phyloP scores from a whole-genome alignment of 371 early-diverging fungal species.

The Mortierella sp. region DNA sequence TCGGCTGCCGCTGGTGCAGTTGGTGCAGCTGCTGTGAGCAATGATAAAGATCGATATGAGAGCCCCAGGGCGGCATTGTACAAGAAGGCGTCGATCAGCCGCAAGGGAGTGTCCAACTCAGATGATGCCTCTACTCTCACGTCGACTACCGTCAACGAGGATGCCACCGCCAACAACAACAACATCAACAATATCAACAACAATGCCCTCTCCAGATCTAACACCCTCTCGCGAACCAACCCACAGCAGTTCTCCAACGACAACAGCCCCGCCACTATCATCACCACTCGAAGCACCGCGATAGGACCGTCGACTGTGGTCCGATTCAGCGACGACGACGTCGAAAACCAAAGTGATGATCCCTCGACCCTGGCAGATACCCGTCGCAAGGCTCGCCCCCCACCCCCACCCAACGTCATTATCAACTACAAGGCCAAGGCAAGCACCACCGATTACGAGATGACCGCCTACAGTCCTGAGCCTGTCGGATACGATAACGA shows the following conservation, averaged over 20 bases:
- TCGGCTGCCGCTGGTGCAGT: too few species aligned
- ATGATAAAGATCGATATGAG: background rate
- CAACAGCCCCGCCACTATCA: too few species aligned
- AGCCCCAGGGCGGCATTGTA: background rate
- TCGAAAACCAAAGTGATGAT: background rate
- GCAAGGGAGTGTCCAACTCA: background rate
- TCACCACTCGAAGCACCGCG: too few species aligned
- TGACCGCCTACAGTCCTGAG: background rate
- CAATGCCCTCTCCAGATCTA: too few species aligned
- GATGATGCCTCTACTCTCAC: constrained; percentile 9
- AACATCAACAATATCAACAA: too few species aligned
- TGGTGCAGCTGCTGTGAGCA: background rate
- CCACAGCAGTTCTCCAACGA: too few species aligned
- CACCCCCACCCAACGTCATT: background rate
- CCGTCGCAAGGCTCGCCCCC: too few species aligned
- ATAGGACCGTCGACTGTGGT: too few species aligned
- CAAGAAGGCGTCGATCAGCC: constrained; percentile 18
- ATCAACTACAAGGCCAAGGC: background rate
- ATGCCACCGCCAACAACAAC: background rate
- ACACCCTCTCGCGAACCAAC: too few species aligned
- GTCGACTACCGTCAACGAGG: background rate
- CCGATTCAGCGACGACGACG: background rate
- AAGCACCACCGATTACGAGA: background rate
- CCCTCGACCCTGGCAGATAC: too few species aligned
- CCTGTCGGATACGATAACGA: background rate